Evolutionary conservation across 768 basidiomycete species (phyloP).

Genomic region (Neoboletus magnificus): DNA sequence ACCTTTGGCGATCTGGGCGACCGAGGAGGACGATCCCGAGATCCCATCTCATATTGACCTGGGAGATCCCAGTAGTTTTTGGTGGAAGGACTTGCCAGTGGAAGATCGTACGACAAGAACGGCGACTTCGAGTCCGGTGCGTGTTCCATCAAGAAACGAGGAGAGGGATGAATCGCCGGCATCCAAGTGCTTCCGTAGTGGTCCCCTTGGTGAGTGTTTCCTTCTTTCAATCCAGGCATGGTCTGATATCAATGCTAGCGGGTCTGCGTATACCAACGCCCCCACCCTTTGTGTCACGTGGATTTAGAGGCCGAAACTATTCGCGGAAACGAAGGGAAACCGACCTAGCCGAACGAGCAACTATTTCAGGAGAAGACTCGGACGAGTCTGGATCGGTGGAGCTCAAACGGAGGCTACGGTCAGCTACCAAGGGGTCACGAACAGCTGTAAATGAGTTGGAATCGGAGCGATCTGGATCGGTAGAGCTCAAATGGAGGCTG

Average conservation of each 20-base stretch:
- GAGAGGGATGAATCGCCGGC: not conserved
- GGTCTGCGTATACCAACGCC: not conserved
- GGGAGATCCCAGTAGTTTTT: conserved; percentile 7
- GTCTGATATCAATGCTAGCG: not conserved
- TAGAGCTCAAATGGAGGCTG: too few relatives aligned
- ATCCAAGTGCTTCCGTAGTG: too few relatives aligned
- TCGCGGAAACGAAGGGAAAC: not conserved
- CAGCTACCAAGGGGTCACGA: not conserved
- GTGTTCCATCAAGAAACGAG: not conserved
- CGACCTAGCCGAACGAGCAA: not conserved
- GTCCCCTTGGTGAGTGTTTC: not conserved
- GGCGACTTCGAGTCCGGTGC: not conserved
- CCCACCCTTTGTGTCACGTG: not conserved
- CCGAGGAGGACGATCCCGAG: not conserved
- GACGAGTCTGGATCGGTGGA: not conserved
- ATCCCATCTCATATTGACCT: not conserved
- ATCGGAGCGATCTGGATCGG: not conserved
- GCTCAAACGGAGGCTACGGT: not conserved
- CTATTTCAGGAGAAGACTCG: accelerated
- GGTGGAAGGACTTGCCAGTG: conserved; percentile 2
- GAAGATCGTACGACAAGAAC: not conserved
- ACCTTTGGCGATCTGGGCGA: not conserved
- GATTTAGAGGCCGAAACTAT: accelerated
- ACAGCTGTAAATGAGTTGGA: not conserved
- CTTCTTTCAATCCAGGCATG: not conserved